Evolutionary conservation across 495 filamentous ascomycete genomes (phyloP), one percentile per base, ranked within the genome.

Genomic region (Jackrogersella multiformis): DNA sequence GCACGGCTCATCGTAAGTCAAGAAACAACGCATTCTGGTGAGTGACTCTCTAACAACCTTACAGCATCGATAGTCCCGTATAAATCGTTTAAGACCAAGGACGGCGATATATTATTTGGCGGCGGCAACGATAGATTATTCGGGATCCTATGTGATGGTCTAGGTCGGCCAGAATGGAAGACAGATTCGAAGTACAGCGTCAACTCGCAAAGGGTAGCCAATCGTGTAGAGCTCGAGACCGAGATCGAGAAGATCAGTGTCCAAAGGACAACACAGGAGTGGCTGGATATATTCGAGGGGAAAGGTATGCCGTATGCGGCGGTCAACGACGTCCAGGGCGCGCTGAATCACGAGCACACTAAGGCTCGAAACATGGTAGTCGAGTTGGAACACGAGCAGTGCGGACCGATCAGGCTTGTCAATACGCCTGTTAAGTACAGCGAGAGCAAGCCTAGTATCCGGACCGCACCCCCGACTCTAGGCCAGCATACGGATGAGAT

Each of bases 361-460:
- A 81, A 84, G 52, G 94, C 94, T 23, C 83, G 95, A 56, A 82
- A 87, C 39, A 98, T 99, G 95, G 89, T 99, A 4, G 85, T 88
- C 4, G 91, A 95, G 69, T 81, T 97, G 20, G 87, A 97, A 1
- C 95, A 99, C 73, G 87, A 85, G 3, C 77, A 80, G 2, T 97
- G 93, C 72, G 95, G 95, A 1, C 86, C 88, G 2, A 91, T 98
- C 63, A 94, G 93, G 77, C 72, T 98, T 56, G 87, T 99, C 21
- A 97, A 95, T 71, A 94, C 94, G n/a, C 95, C 95, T 0, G 88
- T 99, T 62, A 99, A 99, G 76, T 98, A 92, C 77, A 97, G 92
- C 8, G 86, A 93, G 52, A 89, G 90, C 8, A 86, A 82, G 56
- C 92, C 94, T 1, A 82, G 88, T n/a, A 86, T 96, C 12, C 80